Conservation (phyloP, 352 stramenopile species). For the Hyaloperonospora brassicae region DNA sequence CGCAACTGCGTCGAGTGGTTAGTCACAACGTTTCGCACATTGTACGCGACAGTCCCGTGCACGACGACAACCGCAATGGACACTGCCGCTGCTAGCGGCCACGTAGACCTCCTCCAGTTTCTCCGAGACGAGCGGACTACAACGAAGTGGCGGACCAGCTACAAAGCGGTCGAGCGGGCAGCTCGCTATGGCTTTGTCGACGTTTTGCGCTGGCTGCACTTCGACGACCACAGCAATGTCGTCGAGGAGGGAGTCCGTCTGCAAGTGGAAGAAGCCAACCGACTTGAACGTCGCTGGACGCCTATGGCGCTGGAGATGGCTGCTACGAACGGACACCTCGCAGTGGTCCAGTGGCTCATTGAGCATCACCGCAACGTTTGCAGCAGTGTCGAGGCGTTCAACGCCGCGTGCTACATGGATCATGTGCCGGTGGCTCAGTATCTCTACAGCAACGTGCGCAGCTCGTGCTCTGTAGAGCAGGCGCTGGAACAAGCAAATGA, state of each 20-base stretch:
- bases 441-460: slow-evolving; percentile 34
- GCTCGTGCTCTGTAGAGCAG: slow-evolving; percentile 43
- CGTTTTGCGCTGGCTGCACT: slow-evolving; percentile 51
- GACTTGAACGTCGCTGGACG: slow-evolving; percentile 31
- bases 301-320: slow-evolving; percentile 48
- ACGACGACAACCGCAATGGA: slow-evolving; percentile 43
- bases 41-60: slow-evolving; percentile 27
- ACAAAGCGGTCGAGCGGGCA: slow-evolving; percentile 51
- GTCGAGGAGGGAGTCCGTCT: slow-evolving; percentile 7
- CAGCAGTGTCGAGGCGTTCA: slow-evolving; percentile 47
- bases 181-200: slow-evolving; percentile 42
- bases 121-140: slow-evolving; percentile 34
- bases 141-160: slow-evolving; percentile 39
- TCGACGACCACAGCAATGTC: slow-evolving; percentile 19
- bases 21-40: slow-evolving; percentile 32
- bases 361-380: slow-evolving; percentile 41
- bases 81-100: slow-evolving; percentile 35
- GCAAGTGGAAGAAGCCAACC: slow-evolving; percentile 3
- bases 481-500: slow-evolving; percentile 57
- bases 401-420: slow-evolving; percentile 66
- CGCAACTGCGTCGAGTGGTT: slow-evolving; percentile 52
- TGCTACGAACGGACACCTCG: slow-evolving; percentile 51
- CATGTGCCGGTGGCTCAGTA: slow-evolving; percentile 51
- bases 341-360: slow-evolving; percentile 54
- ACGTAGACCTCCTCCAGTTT: slow-evolving; percentile 53